These are phyloP conservation scores for Colletotrichum sp. DNA, from an alignment of 2,329 filamentous ascomycete genomes.

Conservation along the genomic window DNA sequence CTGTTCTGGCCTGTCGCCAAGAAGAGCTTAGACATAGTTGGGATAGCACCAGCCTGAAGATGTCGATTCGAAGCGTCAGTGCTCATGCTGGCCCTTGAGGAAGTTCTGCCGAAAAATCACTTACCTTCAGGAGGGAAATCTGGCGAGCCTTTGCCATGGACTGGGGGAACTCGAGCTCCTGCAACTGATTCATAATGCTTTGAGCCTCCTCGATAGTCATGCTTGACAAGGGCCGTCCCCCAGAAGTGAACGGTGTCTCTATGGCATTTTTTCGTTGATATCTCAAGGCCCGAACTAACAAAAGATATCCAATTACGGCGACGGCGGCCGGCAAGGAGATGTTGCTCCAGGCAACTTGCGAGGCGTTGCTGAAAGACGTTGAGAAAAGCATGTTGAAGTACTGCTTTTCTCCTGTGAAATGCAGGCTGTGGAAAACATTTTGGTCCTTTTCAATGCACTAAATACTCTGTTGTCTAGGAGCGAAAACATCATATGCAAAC, in stretches of 20 bases:
- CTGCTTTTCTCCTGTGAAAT: not conserved
- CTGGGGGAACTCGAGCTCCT: constrained; percentile 60
- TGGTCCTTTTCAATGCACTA: not conserved
- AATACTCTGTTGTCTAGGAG: not conserved
- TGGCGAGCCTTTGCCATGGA: constrained; percentile 55
- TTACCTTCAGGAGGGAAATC: constrained; percentile 63
- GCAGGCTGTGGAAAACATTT: not conserved
- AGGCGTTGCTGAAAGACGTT: not conserved
- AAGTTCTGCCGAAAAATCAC: not conserved
- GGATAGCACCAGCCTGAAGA: constrained; percentile 53
- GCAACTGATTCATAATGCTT: constrained; percentile 47
- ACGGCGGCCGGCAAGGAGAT: not conserved
- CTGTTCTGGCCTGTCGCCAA: constrained; percentile 54
- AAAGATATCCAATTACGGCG: not conserved
- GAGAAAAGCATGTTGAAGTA: not conserved
- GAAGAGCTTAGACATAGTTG: constrained; percentile 55
- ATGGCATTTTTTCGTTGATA: not conserved
- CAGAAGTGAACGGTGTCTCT: not conserved
- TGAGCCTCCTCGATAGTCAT: constrained; percentile 14
- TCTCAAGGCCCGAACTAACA: not conserved
- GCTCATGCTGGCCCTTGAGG: not conserved
- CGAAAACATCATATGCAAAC: not conserved
- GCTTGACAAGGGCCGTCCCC: not conserved
- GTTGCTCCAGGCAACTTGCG: not conserved
- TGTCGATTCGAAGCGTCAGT: not conserved